A percentile compares a stretch with the other conserved stretches of the same genome.
Evolutionary conservation across 2,329 filamentous ascomycete genomes (phyloP).

Genomic region (Penicillium frequentans): DNA sequence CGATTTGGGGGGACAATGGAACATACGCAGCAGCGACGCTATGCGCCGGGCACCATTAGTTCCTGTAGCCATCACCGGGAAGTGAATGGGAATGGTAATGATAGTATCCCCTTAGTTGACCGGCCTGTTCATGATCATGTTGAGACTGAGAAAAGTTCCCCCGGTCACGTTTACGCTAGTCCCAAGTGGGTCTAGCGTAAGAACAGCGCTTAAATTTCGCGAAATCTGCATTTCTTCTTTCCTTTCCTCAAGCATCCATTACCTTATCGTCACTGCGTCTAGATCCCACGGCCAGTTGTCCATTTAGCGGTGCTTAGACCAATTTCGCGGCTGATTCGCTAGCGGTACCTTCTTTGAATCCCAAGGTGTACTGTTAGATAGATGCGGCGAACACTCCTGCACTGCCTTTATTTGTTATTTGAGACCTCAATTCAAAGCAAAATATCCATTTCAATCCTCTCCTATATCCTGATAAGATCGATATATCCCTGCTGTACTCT

Average conservation of each 20-base stretch:
- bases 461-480: neutral
- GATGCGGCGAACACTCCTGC: constrained; percentile 73
- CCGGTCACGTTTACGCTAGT: constrained; percentile 36
- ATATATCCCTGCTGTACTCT: too few relatives aligned
- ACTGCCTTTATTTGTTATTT: neutral
- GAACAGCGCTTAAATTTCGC: constrained; percentile 24
- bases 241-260: constrained; percentile 66
- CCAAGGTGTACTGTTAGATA: constrained; percentile 96
- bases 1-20: neutral
- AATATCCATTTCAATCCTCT: neutral
- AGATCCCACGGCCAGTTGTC: constrained; percentile 75
- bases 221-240: constrained; percentile 32
- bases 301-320: constrained; percentile 90
- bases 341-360: constrained; percentile 75
- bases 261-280: constrained; percentile 92
- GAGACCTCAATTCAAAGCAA: neutral
- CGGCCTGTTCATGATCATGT: constrained; percentile 9
- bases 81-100: constrained; percentile 11
- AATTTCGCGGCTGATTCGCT: constrained; percentile 91
- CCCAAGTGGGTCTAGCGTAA: constrained; percentile 24
- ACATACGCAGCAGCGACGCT: constrained; percentile 41
- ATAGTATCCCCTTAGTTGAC: constrained; percentile 9
- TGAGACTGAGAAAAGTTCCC: constrained; percentile 38
- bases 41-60: constrained; percentile 44
- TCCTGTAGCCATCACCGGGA: constrained; percentile 39